Evolutionary conservation across 139 green algal species (phyloP).

Genomic region (Zygnema circumcarinatum): DNA sequence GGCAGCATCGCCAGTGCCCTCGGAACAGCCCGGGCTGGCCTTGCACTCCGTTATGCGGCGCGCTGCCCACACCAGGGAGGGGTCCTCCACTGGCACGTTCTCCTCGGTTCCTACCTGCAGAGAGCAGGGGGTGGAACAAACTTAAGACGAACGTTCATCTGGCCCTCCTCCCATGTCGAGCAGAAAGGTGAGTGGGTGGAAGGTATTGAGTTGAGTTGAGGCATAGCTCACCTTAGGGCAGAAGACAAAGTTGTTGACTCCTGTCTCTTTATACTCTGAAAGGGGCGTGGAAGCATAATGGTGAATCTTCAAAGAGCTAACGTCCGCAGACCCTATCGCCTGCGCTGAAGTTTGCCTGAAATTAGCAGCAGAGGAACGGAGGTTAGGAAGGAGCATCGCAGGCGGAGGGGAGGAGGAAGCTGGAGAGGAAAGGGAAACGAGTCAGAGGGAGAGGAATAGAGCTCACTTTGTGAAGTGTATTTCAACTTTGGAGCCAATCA

Average conservation of each 20-base stretch:
- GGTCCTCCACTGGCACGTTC: neutral
- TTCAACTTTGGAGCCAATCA: neutral
- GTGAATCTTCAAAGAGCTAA: neutral
- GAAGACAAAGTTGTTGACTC: neutral
- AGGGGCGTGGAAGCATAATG: neutral
- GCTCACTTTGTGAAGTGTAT: neutral
- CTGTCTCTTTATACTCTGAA: neutral
- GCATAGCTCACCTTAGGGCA: neutral
- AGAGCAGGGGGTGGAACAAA: conserved; percentile 22
- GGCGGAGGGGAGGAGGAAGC: neutral
- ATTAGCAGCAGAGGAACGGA: neutral
- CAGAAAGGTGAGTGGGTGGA: neutral
- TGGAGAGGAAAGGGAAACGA: too few species aligned
- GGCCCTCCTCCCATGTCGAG: too few species aligned
- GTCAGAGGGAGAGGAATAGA: conserved; percentile 3
- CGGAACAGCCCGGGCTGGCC: neutral
- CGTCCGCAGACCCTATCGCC: neutral
- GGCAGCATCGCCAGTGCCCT: too few species aligned
- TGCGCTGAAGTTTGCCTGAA: neutral
- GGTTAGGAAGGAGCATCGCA: conserved; percentile 17
- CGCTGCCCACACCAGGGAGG: neutral
- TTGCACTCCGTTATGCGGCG: neutral
- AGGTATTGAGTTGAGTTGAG: neutral
- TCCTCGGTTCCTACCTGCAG: neutral
- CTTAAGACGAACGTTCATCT: conserved; percentile 27